Base-by-base conservation (phyloP, 1,284 basidiomycete species). In the Ganoderma lingzhi region DNA sequence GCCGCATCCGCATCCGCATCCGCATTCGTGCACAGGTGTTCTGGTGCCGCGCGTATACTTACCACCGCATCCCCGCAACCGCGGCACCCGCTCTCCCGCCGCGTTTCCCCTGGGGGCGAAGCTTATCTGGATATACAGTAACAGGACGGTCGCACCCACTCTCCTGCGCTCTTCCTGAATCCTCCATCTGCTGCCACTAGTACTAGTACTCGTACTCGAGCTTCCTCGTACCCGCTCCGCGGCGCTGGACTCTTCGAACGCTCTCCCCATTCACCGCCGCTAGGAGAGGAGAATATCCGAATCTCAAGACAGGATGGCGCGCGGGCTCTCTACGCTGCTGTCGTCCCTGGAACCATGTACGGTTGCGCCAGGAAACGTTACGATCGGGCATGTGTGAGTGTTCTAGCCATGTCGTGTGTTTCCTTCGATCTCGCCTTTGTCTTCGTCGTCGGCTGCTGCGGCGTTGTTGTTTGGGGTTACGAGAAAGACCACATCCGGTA, bases 361-460 rank as follows among this genome's bases (percentile, higher is more conserved):
- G 62, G 71, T 87, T 42, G 84, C 79, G 0, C 83, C 86, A 6
- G 85, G 88, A 1, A 80, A 81, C 23, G 85, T 91, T 6, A 82
- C 82, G 42, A 93, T 93, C 73, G 87, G 87, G 65, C 92, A 93
- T 88, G 86, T 92, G 91, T 93, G 76, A 77, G 91, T 88, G 55
- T 39, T n/a, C 56, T 41, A 23, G 58, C 37, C 5, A 15, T 39
- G 17, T 60, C 23, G 23, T 14, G 19, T 41, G 10, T 37, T 30
- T 8, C 35, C 35, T 39, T 17, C 1, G 10, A 42, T 71, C 45
- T 37, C 63, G 15, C 70, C 14, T 55, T 45, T 63, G 58, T 62
- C 65, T 65, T 23, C 63, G 30, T 15, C 3, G 65, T 59, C 30
- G 30, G 67, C 35, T 62, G 56, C 12, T 6, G 30, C 17, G 15